A percentile compares a stretch with the other conserved stretches of the same genome.
Conservation (phyloP, 2,329 filamentous ascomycete species). For the Didymella keratinophila region DNA sequence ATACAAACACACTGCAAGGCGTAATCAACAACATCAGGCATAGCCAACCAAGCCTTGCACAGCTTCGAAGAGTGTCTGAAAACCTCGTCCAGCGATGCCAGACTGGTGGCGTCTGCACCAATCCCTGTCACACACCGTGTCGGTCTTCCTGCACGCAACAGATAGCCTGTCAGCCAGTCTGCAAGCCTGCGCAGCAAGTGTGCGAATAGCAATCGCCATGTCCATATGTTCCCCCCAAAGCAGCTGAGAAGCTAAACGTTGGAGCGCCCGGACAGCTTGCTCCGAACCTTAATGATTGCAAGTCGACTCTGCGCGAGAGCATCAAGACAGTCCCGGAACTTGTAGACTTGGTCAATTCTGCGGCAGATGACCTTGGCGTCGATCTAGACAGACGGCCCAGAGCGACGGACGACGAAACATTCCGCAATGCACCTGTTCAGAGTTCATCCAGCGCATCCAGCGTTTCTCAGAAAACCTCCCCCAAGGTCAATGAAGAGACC, state of each 20-base stretch:
- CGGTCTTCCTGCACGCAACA: background rate
- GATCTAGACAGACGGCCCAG: slow-evolving; percentile 39
- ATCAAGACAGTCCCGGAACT: slow-evolving; percentile 47
- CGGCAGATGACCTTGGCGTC: slow-evolving; percentile 47
- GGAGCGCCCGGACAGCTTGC: slow-evolving; percentile 33
- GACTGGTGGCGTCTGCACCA: slow-evolving; percentile 5
- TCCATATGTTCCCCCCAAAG: slow-evolving; percentile 29
- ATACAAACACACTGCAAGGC: slow-evolving; percentile 48
- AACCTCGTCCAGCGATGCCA: slow-evolving; percentile 30
- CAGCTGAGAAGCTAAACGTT: slow-evolving; percentile 39
- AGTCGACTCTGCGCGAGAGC: slow-evolving; percentile 25
- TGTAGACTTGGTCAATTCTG: slow-evolving; percentile 47
- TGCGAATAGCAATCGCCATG: slow-evolving; percentile 23
- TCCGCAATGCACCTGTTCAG: slow-evolving; percentile 35
- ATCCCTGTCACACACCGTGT: slow-evolving; percentile 9
- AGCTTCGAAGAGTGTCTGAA: slow-evolving; percentile 29
- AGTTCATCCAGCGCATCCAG: slow-evolving; percentile 14
- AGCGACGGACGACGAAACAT: slow-evolving; percentile 35
- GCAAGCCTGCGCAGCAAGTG: slow-evolving; percentile 8
- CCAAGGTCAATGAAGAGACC: slow-evolving; percentile 12
- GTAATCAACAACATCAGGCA: slow-evolving; percentile 51
- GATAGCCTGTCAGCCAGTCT: background rate
- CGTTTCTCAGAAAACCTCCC: background rate
- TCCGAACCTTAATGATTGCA: slow-evolving; percentile 45
- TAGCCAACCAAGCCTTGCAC: slow-evolving; percentile 30